Conservation (phyloP, 208 protist genomes). For the Vickermania ingenoplastis region DNA sequence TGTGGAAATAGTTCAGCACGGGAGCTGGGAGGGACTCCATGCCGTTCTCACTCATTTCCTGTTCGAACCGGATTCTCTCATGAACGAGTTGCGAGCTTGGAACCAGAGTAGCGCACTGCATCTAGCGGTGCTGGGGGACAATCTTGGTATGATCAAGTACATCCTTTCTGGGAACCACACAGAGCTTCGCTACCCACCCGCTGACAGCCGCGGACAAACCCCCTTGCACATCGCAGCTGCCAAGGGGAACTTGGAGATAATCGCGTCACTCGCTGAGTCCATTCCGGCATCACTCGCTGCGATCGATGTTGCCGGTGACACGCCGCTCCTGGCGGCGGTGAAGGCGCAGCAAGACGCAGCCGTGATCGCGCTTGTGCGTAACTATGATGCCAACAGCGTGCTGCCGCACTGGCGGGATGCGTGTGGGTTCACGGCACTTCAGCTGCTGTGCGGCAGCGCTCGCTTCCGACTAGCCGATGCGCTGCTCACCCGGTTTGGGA, state of each 20-base stretch:
- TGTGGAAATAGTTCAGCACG: slow-evolving; percentile 44
- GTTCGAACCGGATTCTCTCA: slow-evolving; percentile 13
- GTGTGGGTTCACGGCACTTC: background rate
- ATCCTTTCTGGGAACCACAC: background rate
- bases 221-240: slow-evolving; percentile 65
- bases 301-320: slow-evolving; percentile 50
- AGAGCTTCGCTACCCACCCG: slow-evolving; percentile 2
- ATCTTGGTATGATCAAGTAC: background rate
- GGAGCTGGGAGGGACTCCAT: slow-evolving; percentile 31
- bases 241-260: slow-evolving; percentile 25
- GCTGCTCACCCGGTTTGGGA: background rate
- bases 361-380: slow-evolving; percentile 9
- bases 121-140: background rate
- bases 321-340: slow-evolving; percentile 56
- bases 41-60: slow-evolving; percentile 59
- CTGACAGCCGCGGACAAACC: slow-evolving; percentile 45
- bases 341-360: slow-evolving; percentile 22
- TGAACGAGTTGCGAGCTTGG: background rate
- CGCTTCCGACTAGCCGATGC: background rate
- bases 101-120: slow-evolving; percentile 12
- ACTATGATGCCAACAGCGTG: background rate
- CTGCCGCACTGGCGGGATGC: too few species aligned
- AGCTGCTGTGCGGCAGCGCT: background rate
- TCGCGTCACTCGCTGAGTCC: slow-evolving; percentile 29
- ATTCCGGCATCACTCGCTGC: slow-evolving; percentile 23